Evolutionary conservation across 306 rosid species (phyloP).

Genomic region (Acacia crassicarpa): DNA sequence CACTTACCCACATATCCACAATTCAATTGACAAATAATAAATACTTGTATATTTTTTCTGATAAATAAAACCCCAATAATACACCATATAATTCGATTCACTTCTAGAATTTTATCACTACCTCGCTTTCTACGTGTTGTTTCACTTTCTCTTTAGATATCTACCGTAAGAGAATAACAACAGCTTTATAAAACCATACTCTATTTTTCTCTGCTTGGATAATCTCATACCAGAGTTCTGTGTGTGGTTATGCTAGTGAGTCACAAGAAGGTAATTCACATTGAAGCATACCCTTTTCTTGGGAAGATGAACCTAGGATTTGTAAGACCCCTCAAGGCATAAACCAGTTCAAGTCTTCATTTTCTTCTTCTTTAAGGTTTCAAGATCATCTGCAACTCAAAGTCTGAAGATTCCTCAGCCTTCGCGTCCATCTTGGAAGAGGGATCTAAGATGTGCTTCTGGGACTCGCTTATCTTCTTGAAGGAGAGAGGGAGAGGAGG

Average conservation of each 20-base stretch:
- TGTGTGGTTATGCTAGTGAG: slow-evolving; percentile 35
- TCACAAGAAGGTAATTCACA: slow-evolving; percentile 63
- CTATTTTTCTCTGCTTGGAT: slow-evolving; percentile 9
- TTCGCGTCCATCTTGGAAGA: slow-evolving; percentile 37
- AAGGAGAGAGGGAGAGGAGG: too few species aligned
- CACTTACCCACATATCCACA: slow-evolving; percentile 35
- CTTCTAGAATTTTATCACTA: slow-evolving; percentile 30
- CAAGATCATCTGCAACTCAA: slow-evolving; percentile 1
- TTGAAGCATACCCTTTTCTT: slow-evolving; percentile 86
- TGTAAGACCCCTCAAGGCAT: slow-evolving; percentile 46
- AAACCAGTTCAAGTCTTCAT: background rate
- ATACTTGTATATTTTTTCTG: background rate
- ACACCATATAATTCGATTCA: background rate
- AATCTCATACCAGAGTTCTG: background rate
- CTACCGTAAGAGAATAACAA: slow-evolving; percentile 46
- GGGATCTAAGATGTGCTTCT: too few species aligned
- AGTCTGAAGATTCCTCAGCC: slow-evolving; percentile 60
- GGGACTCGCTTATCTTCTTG: too few species aligned
- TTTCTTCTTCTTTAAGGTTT: background rate
- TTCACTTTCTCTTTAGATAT: slow-evolving; percentile 45
- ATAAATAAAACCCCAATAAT: background rate
- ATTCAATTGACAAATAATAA: slow-evolving; percentile 37
- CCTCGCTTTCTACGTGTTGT: slow-evolving; percentile 59
- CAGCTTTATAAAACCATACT: slow-evolving; percentile 31
- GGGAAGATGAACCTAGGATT: slow-evolving; percentile 84